Evolutionary conservation across 148 eudicot species (phyloP), one percentile per base, ranked within the genome.

Genomic region (Beta vulgaris): DNA sequence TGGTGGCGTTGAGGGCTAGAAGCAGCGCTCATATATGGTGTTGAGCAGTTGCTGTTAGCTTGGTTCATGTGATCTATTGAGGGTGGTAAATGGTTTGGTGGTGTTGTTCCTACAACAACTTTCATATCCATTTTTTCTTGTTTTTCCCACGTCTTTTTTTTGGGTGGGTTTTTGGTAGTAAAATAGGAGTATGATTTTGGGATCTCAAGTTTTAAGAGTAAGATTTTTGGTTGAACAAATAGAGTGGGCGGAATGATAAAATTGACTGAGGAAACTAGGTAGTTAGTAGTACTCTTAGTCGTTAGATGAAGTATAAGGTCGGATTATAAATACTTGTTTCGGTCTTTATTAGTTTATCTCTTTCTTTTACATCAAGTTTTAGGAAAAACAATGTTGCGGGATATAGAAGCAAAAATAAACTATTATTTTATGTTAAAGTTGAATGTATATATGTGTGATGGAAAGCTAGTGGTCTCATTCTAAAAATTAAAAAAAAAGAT

Each of bases 1-100:
- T 10, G 12, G 2, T 43, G 46, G 23, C 73, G 85, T 42, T 60
- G 84, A n/a, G 97, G 91, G 75, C 85, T 82, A 10, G 88, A 72
- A 12, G 87, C 84, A 28, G 84, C 82, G 69, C 83, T 90, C 19
- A 76, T 76, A 67, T 68, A 76, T 3, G 79, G 79, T 3, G 73
- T 67, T 0, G 79, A 68, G 71, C 58, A 73, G 72, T 34, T 49
- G 74, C 36, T 54, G 68, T 32, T 61, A 6, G 4, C 25, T 53
- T 53, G 58, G 26, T 58, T 32, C 23, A 62, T 62, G 12, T 62
- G 40, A 34, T 62, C 67, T 16, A 18, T 16, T 16, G 67, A 6
- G 3, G 39, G 18, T 7, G 39, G 42, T 18, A 62, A 32, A 1
- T 62, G 39, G 40, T 8, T 16, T 62, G 21, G 39, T 63, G 84